Evolutionary conservation across 192 early-diverging fungal species (phyloP), one percentile per base, ranked within the genome.

Genomic region (Backusella sp.): DNA sequence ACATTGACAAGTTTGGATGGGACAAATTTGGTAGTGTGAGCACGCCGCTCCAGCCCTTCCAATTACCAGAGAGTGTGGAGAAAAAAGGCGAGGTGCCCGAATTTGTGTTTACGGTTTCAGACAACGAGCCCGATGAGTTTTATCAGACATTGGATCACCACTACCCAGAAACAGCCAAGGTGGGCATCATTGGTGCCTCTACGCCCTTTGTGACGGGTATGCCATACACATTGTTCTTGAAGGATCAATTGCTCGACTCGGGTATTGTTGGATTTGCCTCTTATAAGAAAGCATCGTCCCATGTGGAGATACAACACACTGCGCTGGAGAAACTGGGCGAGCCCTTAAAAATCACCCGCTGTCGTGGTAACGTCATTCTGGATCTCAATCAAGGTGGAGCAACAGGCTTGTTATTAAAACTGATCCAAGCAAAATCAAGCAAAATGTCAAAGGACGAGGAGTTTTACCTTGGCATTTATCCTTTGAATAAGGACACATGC

Each of bases 301-400:
- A 19, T 28, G 21, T 79, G 7, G 36, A 65, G 3, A 28, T 89
- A 5, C 76, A 79, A 8, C 84, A 88, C 67, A 79, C 75, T 0
- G 77, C 84, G 32, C 68, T 89, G 70, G 79, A 82, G 19, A 37
- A 73, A 19, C 36, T 89, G 9, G 88, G 88, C 1, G 73, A 80
- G 4, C 82, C 84, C 17, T 78, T 89, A 70, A 79, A 81, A 52
- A 86, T 88, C 21, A 89, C 88, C 14, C 85, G 80, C 79, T 85
- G 84, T 62, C 82, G 84, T 6, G 88, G 88, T 1, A 89, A 89
- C 71, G 83, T 89, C 6, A 88, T 89, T n/a, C 39, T 89, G 35
- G 85, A 89, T 72, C 59, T 89, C 32, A 81, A 89, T 76, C 77
- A 81, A 53, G 73, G 72, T 39, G 86, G 84, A 46, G 86, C 88